Conservation (phyloP, 257 asterid genomes). For the Primulina tabacum region DNA sequence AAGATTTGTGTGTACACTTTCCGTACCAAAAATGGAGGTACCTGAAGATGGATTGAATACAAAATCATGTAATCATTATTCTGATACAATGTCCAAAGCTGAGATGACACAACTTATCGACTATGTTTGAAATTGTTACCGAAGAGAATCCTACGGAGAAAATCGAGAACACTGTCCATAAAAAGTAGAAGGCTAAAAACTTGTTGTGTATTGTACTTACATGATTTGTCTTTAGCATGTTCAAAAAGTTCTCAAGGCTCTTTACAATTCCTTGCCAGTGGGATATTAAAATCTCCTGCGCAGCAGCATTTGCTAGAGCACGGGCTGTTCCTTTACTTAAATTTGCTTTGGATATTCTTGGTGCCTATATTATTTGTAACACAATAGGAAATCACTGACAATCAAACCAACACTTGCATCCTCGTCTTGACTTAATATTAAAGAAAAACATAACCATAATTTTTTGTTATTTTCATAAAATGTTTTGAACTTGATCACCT, state of each 20-base stretch:
- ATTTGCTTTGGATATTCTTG: slow-evolving; percentile 87
- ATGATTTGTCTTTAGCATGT: slow-evolving; percentile 64
- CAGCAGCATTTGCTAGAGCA: slow-evolving; percentile 79
- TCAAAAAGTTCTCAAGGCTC: slow-evolving; percentile 62
- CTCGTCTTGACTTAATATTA: not conserved
- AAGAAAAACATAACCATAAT: slow-evolving; percentile 18
- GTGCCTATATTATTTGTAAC: slow-evolving; percentile 58
- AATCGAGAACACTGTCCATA: not conserved
- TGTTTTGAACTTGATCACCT: slow-evolving; percentile 43
- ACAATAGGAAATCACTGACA: slow-evolving; percentile 14
- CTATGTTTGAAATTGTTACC: not conserved
- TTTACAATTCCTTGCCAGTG: slow-evolving; percentile 97
- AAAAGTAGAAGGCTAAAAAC: slow-evolving; percentile 3
- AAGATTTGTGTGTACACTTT: slow-evolving; percentile 91
- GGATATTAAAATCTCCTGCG: slow-evolving; percentile 86
- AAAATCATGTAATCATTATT: not conserved
- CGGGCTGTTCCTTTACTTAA: slow-evolving; percentile 87
- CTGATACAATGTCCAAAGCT: not conserved
- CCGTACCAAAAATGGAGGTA: slow-evolving; percentile 92
- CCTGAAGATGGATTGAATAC: slow-evolving; percentile 46
- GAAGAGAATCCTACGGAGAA: not conserved
- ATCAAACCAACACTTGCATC: not conserved
- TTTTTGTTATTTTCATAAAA: slow-evolving; percentile 10
- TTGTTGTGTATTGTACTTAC: slow-evolving; percentile 38
- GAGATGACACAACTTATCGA: slow-evolving; percentile 4